These are phyloP conservation scores for Cornus controversa DNA, from an alignment of 148 eudicot genomes.

Conservation along the genomic window DNA sequence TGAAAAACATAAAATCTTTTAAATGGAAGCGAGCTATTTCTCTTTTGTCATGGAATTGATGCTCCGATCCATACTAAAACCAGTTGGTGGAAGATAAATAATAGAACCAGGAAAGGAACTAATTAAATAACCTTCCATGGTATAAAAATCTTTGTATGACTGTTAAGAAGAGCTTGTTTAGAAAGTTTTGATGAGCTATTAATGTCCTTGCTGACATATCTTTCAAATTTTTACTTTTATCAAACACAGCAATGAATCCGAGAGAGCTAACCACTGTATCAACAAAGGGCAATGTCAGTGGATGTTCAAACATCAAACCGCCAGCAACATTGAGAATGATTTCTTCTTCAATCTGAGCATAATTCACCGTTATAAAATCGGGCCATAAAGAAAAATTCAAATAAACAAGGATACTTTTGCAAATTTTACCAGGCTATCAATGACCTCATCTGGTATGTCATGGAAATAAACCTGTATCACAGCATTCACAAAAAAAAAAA, in stretches of 20 bases:
- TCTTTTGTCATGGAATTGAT: too few relatives aligned
- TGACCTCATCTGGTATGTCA: slow-evolving; percentile 49
- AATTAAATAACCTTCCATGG: too few relatives aligned
- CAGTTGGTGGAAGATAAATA: too few relatives aligned
- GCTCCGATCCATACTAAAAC: too few relatives aligned
- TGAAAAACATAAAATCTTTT: slow-evolving; percentile 12
- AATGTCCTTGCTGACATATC: background rate
- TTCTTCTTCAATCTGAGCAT: slow-evolving; percentile 45
- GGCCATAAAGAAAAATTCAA: background rate
- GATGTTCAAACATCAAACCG: slow-evolving; percentile 65
- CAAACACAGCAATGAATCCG: background rate
- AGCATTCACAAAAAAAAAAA: background rate
- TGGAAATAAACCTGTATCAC: slow-evolving; percentile 51
- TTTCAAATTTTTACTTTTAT: too few relatives aligned
- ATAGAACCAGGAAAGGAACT: too few relatives aligned
- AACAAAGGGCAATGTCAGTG: slow-evolving; percentile 48
- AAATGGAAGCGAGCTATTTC: too few relatives aligned
- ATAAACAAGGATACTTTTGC: too few relatives aligned
- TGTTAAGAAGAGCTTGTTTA: too few relatives aligned
- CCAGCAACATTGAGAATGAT: slow-evolving; percentile 57
- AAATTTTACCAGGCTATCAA: slow-evolving; percentile 48
- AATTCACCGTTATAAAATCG: background rate
- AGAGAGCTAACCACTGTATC: slow-evolving; percentile 45
- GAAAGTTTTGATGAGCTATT: too few relatives aligned
- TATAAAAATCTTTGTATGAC: too few relatives aligned